phyloP scores from a whole-genome alignment of 83 land plant genomes.

The Picea abies region DNA sequence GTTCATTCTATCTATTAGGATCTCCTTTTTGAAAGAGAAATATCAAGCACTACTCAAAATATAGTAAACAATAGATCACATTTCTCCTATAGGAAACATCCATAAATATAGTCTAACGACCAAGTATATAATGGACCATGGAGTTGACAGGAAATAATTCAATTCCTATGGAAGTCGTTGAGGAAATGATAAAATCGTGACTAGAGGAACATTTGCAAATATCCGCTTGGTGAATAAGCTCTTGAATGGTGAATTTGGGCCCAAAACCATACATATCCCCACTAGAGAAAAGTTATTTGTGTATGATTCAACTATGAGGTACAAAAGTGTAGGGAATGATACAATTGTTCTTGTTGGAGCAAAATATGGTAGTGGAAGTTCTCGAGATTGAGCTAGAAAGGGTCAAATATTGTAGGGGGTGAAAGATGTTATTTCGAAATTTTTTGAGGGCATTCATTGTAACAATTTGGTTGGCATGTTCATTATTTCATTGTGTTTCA shows the following conservation, averaged over 20 bases:
- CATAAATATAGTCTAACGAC: slow-evolving; percentile 97
- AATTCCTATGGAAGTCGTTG: slow-evolving; percentile 98
- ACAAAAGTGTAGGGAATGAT: slow-evolving; percentile 76
- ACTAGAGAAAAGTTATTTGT: slow-evolving; percentile 86
- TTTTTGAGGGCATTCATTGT: slow-evolving; percentile 96
- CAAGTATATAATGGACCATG: slow-evolving; percentile 81
- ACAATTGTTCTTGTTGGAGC: slow-evolving; percentile 94
- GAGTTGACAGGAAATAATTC: slow-evolving; percentile 87
- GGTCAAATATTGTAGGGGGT: slow-evolving; percentile 99
- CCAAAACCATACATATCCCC: slow-evolving; percentile 93
- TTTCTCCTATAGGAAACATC: slow-evolving; percentile 95
- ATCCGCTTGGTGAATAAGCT: slow-evolving; percentile 96
- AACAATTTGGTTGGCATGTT: slow-evolving; percentile 98
- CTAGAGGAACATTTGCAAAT: slow-evolving; percentile 97
- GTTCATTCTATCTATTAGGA: too few relatives aligned
- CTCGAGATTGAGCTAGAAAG: slow-evolving; percentile 99
- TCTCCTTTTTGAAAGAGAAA: too few relatives aligned
- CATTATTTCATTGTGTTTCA: slow-evolving; percentile 91
- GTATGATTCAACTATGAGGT: slow-evolving; percentile 95
- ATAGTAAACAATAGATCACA: slow-evolving; percentile 92
- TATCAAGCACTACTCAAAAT: too few relatives aligned
- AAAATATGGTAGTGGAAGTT: slow-evolving; percentile 99
- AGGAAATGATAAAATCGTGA: slow-evolving; percentile 98
- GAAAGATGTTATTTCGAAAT: slow-evolving; percentile 94
- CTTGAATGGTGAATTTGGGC: slow-evolving; percentile 95